Evolutionary conservation across 495 filamentous ascomycete genomes (phyloP).

Genomic region (Annulohypoxylon bovei): DNA sequence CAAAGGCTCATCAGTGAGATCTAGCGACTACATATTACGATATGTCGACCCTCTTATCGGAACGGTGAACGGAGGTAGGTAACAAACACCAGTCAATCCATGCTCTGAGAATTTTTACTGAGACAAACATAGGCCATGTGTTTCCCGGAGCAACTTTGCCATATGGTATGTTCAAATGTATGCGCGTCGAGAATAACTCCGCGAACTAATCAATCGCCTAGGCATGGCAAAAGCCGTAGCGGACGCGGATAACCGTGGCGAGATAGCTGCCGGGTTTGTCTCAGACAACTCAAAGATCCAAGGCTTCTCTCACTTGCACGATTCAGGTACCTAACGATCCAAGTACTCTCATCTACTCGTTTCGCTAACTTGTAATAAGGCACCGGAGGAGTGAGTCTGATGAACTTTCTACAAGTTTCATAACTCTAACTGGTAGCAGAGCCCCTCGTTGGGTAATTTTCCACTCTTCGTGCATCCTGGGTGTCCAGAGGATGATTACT

Average conservation of each 20-base stretch:
- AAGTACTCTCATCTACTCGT: neutral
- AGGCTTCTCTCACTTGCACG: conserved; percentile 74
- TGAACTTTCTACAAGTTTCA: conserved; percentile 22
- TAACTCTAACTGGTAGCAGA: conserved; percentile 43
- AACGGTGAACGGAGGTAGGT: conserved; percentile 66
- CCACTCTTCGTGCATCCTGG: conserved; percentile 74
- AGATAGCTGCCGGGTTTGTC: conserved; percentile 75
- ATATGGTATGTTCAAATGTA: conserved; percentile 60
- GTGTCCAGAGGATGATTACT: conserved; percentile 70
- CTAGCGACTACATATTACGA: conserved; percentile 47
- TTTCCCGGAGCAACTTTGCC: conserved; percentile 77
- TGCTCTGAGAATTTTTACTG: neutral
- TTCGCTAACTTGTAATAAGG: conserved; percentile 49
- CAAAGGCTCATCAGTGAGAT: conserved; percentile 27
- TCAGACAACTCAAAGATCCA: conserved; percentile 61
- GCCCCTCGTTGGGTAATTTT: conserved; percentile 77
- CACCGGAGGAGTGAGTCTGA: conserved; percentile 62
- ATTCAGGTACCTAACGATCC: conserved; percentile 58
- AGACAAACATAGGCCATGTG: conserved; percentile 62
- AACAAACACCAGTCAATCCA: neutral
- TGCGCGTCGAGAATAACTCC: neutral
- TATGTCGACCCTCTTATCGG: conserved; percentile 68
- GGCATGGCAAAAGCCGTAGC: conserved; percentile 77
- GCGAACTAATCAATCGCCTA: conserved; percentile 19
- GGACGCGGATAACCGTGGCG: conserved; percentile 63